phyloP scores from a whole-genome alignment of 306 rosid genomes.

The Sechiopsis laciniata region DNA sequence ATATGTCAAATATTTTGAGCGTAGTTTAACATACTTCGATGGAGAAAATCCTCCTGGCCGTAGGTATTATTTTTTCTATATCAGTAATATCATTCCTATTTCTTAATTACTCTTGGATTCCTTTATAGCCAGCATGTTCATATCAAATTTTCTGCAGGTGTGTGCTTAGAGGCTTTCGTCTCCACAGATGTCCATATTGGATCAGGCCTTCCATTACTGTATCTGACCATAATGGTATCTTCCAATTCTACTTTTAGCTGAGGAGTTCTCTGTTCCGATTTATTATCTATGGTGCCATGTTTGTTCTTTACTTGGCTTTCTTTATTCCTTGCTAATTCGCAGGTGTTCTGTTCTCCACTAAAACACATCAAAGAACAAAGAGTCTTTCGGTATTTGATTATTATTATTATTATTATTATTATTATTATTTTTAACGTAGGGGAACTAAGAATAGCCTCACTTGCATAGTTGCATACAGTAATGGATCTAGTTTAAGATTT shows the following conservation, averaged over 20 bases:
- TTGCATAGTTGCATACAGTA: too few relatives aligned
- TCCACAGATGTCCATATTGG: conserved; percentile 98
- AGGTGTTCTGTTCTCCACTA: conserved; percentile 91
- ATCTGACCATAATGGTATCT: conserved; percentile 76
- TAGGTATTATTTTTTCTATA: conserved; percentile 45
- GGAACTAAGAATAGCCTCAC: conserved; percentile 17
- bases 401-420: neutral
- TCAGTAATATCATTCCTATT: conserved; percentile 10
- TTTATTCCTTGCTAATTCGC: conserved; percentile 18
- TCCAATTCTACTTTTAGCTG: neutral
- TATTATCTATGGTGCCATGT: neutral
- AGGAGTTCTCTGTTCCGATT: neutral
- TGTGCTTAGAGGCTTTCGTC: conserved; percentile 96
- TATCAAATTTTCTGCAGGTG: conserved; percentile 46
- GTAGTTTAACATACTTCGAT: conserved; percentile 73
- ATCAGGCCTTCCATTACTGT: conserved; percentile 87
- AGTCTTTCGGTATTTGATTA: conserved; percentile 61
- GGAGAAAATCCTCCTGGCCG: conserved; percentile 84
- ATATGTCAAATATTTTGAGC: conserved; percentile 88
- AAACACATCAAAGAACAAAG: conserved; percentile 86
- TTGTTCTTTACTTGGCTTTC: neutral
- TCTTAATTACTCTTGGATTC: conserved; percentile 9
- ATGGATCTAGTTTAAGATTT: neutral
- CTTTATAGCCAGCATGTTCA: neutral
- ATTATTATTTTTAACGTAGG: neutral